phyloP scores from a whole-genome alignment of 2,329 filamentous ascomycete genomes.

The Pestalotiopsis sp. region DNA sequence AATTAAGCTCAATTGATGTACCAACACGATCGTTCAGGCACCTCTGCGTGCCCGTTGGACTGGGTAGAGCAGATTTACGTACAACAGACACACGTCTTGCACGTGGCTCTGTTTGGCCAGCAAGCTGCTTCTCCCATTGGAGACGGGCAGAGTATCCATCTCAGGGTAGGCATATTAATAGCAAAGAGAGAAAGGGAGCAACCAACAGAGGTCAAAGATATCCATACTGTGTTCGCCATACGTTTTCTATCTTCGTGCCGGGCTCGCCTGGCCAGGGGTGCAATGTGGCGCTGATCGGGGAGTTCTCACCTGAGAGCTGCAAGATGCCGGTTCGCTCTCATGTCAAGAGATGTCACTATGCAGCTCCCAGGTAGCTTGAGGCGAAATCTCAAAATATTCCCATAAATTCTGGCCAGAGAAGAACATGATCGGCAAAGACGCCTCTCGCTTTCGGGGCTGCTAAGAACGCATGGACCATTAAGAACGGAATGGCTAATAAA shows the following conservation, averaged over 20 bases:
- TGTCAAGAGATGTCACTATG: background rate
- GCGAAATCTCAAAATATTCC: background rate
- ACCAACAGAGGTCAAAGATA: background rate
- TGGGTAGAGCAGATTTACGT: background rate
- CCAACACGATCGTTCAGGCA: background rate
- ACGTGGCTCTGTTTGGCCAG: background rate
- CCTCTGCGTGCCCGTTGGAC: background rate
- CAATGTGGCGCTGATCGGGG: background rate
- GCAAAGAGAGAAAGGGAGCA: background rate
- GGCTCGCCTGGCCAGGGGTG: background rate
- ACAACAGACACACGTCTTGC: background rate
- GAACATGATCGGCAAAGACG: background rate
- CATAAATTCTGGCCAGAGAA: background rate
- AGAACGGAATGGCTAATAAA: background rate
- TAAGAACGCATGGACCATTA: background rate
- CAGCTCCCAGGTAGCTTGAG: background rate
- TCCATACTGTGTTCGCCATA: background rate
- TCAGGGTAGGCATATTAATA: background rate
- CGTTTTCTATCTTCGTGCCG: background rate
- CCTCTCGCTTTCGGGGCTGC: background rate
- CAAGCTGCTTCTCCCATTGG: background rate
- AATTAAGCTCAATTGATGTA: background rate
- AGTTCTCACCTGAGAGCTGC: background rate
- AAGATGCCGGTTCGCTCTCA: background rate
- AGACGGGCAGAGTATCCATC: background rate